phyloP scores from a whole-genome alignment of 2,329 filamentous ascomycete genomes.

The Cercospora sesami region DNA sequence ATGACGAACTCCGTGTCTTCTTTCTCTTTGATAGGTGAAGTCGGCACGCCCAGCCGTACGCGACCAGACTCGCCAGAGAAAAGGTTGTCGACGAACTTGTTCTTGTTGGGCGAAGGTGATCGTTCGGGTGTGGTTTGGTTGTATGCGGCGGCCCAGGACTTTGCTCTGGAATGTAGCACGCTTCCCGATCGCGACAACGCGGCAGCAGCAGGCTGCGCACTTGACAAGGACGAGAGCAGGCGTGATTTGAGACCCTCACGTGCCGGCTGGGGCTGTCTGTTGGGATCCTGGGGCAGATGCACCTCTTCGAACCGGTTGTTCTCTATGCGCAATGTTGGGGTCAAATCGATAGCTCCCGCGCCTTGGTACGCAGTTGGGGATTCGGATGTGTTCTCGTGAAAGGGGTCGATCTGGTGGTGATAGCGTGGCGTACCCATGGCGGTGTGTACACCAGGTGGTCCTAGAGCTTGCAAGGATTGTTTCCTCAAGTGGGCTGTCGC shows the following conservation, averaged over 20 bases:
- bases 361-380: slow-evolving; percentile 30
- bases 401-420: slow-evolving; percentile 16
- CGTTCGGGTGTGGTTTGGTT: slow-evolving; percentile 18
- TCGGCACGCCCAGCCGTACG: slow-evolving; percentile 36
- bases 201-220: slow-evolving; percentile 33
- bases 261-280: slow-evolving; percentile 18
- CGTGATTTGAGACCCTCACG: slow-evolving; percentile 32
- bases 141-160: slow-evolving; percentile 35
- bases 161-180: slow-evolving; percentile 36
- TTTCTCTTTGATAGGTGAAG: slow-evolving; percentile 33
- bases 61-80: slow-evolving; percentile 40
- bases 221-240: slow-evolving; percentile 32
- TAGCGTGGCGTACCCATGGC: slow-evolving; percentile 15
- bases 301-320: slow-evolving; percentile 14
- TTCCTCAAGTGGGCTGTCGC: background rate
- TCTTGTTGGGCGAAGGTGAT: slow-evolving; percentile 18
- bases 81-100: slow-evolving; percentile 35
- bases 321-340: slow-evolving; percentile 13
- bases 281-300: slow-evolving; percentile 17
- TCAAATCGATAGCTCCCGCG: slow-evolving; percentile 26
- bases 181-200: slow-evolving; percentile 34
- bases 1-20: slow-evolving; percentile 39
- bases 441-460: slow-evolving; percentile 10
- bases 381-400: slow-evolving; percentile 5
- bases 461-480: background rate